Base-by-base conservation (phyloP, 768 basidiomycete genomes). In the Rhizopogon vulgaris region DNA sequence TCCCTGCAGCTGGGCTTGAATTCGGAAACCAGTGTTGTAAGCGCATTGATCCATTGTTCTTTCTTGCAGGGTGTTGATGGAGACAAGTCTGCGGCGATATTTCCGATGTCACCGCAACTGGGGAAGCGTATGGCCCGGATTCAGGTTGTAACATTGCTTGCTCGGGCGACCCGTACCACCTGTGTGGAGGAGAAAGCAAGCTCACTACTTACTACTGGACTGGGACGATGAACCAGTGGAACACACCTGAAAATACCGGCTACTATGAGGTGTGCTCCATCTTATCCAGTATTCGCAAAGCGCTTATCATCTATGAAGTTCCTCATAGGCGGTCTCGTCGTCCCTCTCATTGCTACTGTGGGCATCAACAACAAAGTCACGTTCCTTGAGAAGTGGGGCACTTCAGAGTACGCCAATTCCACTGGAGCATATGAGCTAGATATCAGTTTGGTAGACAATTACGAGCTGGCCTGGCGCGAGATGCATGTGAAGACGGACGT, bases 351-450 rank as follows among this genome's bases (percentile, higher is more conserved):
- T 36, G 81, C 85, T 3, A 90, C 88, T 0, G 70, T 91, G 30
- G 87, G 88, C 1, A 73, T 86, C 66, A 90, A 90, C 71, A 83
- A 85, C 72, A 91, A 90, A 61, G 83, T 90, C 43, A 78, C 82
- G 1, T 87, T 90, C 70, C 71, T 91, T 6, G 88, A 91, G 66
- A 91, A 90, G 63, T 69, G 50, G 3, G 85, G 86, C 8, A 88
- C 87, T 24, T 75, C 75, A 51, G 78, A 79, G 34, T 81, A 72
- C 51, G 53, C 62, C 3, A 88, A 88, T 64, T 75, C 83, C 4
- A 88, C 89, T 14, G 88, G 87, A 8, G 87, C 86, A 1, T 90
- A 88, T 56, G 89, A 91, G 56, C 71, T 91, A 24, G 88, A 90
- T 60, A 64, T 83, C 38, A 81, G 74, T 27, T 69, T 90, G 32